phyloP scores from a whole-genome alignment of 257 asterid genomes.

The Solanum chiquidenum region DNA sequence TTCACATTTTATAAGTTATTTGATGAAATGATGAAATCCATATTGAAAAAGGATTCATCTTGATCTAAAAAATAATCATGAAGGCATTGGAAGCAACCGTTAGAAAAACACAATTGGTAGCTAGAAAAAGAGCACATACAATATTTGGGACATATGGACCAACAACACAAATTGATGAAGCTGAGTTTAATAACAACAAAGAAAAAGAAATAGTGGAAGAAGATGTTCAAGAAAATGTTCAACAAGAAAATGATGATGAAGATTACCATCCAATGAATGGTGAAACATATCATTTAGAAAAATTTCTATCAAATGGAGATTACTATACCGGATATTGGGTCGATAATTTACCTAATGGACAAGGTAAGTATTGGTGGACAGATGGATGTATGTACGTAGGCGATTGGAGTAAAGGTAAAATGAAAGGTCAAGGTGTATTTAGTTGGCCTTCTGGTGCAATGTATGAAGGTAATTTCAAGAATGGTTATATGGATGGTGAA shows the following conservation, averaged over 20 bases:
- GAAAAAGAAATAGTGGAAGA: conserved; percentile 10
- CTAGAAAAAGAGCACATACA: conserved; percentile 77
- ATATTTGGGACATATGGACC: conserved; percentile 50
- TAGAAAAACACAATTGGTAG: conserved; percentile 77
- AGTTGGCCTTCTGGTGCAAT: conserved; percentile 87
- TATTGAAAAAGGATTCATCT: neutral
- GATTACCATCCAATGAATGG: conserved; percentile 24
- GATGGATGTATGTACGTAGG: conserved; percentile 92
- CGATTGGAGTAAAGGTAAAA: conserved; percentile 75
- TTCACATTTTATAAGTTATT: neutral
- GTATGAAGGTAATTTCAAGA: conserved; percentile 78
- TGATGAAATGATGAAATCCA: neutral
- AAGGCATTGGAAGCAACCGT: conserved; percentile 98
- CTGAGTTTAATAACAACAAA: conserved; percentile 22
- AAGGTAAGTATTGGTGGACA: conserved; percentile 88
- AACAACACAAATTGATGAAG: conserved; percentile 24
- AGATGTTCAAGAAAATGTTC: neutral
- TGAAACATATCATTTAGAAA: conserved; percentile 62
- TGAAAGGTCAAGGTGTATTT: conserved; percentile 64
- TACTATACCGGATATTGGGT: conserved; percentile 76
- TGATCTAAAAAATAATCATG: conserved; percentile 26
- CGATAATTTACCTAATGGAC: conserved; percentile 71
- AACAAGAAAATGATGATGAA: neutral
- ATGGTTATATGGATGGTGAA: conserved; percentile 95
- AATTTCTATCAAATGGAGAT: conserved; percentile 76